phyloP scores from a whole-genome alignment of 257 asterid species.

The Mitragyna speciosa region DNA sequence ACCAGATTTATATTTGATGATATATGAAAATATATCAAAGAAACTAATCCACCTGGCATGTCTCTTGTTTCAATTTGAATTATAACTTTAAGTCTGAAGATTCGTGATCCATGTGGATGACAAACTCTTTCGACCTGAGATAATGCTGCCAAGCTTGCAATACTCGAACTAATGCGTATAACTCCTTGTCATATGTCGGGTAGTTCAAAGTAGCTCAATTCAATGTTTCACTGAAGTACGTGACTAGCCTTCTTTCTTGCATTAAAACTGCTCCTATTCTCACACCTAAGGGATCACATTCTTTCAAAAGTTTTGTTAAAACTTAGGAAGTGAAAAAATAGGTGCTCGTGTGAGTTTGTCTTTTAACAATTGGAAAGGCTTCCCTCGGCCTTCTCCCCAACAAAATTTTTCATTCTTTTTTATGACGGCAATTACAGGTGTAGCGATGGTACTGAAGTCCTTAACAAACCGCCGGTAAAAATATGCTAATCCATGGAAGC shows the following conservation, averaged over 20 bases:
- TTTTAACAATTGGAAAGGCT: background rate
- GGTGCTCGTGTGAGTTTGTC: too few species aligned
- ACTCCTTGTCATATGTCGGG: background rate
- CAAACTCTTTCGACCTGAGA: background rate
- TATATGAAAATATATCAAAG: background rate
- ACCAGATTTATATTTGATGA: background rate
- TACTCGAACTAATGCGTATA: background rate
- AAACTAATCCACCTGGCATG: background rate
- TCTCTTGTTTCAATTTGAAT: background rate
- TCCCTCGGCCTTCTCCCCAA: background rate
- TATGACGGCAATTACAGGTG: background rate
- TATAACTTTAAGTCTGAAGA: background rate
- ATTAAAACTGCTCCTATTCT: background rate
- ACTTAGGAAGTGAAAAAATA: too few species aligned
- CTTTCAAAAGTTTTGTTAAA: too few species aligned
- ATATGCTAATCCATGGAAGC: background rate
- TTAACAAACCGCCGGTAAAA: background rate
- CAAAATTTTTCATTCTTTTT: too few species aligned
- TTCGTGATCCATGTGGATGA: background rate
- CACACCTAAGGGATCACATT: background rate
- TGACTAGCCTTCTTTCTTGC: background rate
- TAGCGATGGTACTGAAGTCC: background rate
- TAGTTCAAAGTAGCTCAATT: background rate
- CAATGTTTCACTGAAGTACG: conserved; percentile 4
- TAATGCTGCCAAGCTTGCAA: background rate